Percentiles rank a stretch among this genome's conserved stretches.
Evolutionary conservation across 2,329 filamentous ascomycete species (phyloP).

Genomic region (Epichloe aotearoae): DNA sequence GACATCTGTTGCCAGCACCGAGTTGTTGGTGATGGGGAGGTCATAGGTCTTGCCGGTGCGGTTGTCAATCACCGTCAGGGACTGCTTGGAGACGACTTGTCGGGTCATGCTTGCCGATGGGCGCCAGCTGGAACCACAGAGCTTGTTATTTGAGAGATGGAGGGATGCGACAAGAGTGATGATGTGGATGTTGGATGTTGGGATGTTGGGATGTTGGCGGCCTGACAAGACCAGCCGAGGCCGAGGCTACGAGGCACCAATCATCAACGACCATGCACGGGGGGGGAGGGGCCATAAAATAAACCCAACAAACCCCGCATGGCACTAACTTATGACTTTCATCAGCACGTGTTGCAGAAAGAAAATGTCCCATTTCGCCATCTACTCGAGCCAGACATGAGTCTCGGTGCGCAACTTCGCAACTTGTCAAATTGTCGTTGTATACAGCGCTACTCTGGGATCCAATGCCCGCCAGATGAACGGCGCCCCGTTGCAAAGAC

Average conservation of each 20-base stretch:
- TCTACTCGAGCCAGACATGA: not conserved
- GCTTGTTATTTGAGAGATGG: not conserved
- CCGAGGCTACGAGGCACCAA: too few relatives aligned
- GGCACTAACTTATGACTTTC: too few relatives aligned
- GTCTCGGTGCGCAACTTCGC: too few relatives aligned
- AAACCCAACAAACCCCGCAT: too few relatives aligned
- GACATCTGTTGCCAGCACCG: conserved; percentile 36
- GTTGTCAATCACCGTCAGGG: conserved; percentile 34
- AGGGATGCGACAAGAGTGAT: too few relatives aligned
- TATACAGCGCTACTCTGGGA: conserved; percentile 4
- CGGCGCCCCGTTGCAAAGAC: conserved; percentile 33
- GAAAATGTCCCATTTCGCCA: too few relatives aligned
- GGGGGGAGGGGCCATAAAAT: too few relatives aligned
- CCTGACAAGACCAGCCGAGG: too few relatives aligned
- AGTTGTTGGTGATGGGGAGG: conserved; percentile 35
- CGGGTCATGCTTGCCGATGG: conserved; percentile 1
- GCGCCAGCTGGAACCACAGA: not conserved
- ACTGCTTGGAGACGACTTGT: conserved; percentile 12
- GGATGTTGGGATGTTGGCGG: too few relatives aligned
- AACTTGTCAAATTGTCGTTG: not conserved
- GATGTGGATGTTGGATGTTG: too few relatives aligned
- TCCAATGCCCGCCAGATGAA: conserved; percentile 25
- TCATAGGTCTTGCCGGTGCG: conserved; percentile 34
- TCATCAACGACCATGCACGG: too few relatives aligned
- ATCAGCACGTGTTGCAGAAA: too few relatives aligned